phyloP scores from a whole-genome alignment of 1,284 basidiomycete genomes.

The Filobasidium uniguttulatum region DNA sequence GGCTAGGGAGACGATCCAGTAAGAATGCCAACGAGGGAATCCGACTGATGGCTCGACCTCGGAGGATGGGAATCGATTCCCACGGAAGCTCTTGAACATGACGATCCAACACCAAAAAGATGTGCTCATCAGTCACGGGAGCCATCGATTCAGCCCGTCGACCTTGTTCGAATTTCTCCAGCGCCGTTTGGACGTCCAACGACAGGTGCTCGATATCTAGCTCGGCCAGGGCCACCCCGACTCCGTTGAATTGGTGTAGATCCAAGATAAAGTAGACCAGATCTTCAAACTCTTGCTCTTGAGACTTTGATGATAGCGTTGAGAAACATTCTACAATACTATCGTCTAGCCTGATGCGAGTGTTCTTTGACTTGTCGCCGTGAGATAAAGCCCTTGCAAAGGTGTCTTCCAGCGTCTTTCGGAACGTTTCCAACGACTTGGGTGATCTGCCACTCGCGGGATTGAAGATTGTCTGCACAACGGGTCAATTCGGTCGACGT shows the following conservation, averaged over 20 bases:
- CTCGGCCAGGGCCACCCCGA: constrained; percentile 78
- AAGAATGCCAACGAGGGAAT: constrained; percentile 82
- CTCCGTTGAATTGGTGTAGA: constrained; percentile 81
- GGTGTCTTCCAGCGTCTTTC: constrained; percentile 54
- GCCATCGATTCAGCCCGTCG: constrained; percentile 16
- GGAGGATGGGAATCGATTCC: constrained; percentile 83
- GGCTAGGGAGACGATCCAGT: constrained; percentile 53
- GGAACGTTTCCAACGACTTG: constrained; percentile 46
- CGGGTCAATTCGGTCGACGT: neutral
- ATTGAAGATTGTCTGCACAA: constrained; percentile 54
- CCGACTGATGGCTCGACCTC: constrained; percentile 73
- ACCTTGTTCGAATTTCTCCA: constrained; percentile 53
- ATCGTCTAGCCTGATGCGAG: constrained; percentile 49
- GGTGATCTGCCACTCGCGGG: constrained; percentile 42
- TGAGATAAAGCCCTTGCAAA: constrained; percentile 52
- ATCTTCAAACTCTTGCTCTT: constrained; percentile 90
- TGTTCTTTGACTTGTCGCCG: constrained; percentile 48
- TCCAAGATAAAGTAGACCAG: constrained; percentile 87
- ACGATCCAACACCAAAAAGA: constrained; percentile 83
- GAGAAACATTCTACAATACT: constrained; percentile 72
- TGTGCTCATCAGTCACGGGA: constrained; percentile 42
- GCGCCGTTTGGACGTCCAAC: constrained; percentile 38
- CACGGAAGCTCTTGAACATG: constrained; percentile 81
- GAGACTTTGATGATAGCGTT: constrained; percentile 60
- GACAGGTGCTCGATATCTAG: constrained; percentile 63